Percentiles rank a stretch among this genome's conserved stretches.
These are phyloP conservation scores for Tagetes patula DNA, from an alignment of 129 eudicot genomes.

Conservation along the genomic window DNA sequence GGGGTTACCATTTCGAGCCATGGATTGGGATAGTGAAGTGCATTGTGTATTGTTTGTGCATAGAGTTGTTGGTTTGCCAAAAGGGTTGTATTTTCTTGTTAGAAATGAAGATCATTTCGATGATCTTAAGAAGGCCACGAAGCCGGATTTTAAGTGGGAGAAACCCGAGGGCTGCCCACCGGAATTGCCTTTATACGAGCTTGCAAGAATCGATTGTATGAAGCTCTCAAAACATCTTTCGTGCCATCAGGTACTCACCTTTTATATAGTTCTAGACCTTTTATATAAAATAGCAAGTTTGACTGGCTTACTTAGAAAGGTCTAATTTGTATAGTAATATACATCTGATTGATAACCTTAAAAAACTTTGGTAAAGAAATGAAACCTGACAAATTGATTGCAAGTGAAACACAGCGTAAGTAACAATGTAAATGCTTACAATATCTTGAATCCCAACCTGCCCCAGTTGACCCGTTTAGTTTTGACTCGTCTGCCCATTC, in stretches of 20 bases:
- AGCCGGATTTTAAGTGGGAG: conserved; percentile 73
- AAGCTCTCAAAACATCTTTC: conserved; percentile 73
- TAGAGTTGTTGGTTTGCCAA: conserved; percentile 80
- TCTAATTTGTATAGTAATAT: not conserved
- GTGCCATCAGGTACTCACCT: conserved; percentile 70
- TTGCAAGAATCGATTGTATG: conserved; percentile 57
- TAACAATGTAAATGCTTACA: not conserved
- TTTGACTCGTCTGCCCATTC: not conserved
- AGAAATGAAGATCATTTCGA: conserved; percentile 79
- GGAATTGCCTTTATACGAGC: conserved; percentile 77
- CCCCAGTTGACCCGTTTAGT: not conserved
- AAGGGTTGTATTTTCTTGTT: conserved; percentile 83
- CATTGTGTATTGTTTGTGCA: conserved; percentile 89
- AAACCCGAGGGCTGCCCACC: conserved; percentile 92
- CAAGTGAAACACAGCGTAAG: not conserved
- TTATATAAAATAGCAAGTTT: not conserved
- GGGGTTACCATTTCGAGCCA: conserved; percentile 78
- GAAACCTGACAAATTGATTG: not conserved
- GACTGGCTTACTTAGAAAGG: not conserved
- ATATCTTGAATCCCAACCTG: not conserved
- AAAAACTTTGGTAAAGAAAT: not conserved
- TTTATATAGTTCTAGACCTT: not conserved
- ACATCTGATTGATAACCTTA: not conserved
- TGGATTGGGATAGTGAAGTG: conserved; percentile 84
- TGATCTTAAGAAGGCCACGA: conserved; percentile 55